Percentiles rank a stretch among this genome's conserved stretches.
Conservation (phyloP, 2,329 filamentous ascomycete genomes). For the Trichoderma hamatum region DNA sequence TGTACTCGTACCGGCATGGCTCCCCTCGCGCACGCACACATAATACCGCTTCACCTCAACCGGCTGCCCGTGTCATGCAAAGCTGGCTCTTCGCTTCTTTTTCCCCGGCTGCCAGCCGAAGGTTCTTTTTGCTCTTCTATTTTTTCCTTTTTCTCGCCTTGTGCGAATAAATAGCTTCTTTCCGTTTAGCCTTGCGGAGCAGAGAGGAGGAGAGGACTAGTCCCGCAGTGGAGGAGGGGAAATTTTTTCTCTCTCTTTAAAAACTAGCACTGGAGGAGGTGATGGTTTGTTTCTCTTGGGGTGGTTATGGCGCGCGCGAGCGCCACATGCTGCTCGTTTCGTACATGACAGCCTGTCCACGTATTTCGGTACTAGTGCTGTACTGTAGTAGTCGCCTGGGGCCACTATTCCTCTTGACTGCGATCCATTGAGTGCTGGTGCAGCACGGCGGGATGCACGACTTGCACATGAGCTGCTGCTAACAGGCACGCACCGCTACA, state of each 20-base stretch:
- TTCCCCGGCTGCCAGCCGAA: neutral
- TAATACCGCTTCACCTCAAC: neutral
- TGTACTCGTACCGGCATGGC: no score
- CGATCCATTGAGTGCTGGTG: no score
- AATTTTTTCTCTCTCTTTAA: neutral
- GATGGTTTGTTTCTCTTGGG: neutral
- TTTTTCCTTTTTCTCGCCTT: neutral
- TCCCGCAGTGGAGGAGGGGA: slow-evolving; percentile 15
- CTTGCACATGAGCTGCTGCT: neutral
- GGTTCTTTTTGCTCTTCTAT: neutral
- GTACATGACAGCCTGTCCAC: neutral
- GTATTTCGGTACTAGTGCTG: neutral
- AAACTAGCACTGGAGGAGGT: neutral
- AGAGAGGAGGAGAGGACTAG: neutral
- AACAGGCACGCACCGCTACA: neutral
- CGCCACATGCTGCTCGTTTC: slow-evolving; percentile 6
- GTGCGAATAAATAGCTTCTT: slow-evolving; percentile 8
- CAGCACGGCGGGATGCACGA: neutral
- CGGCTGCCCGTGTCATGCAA: neutral
- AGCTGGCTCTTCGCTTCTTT: neutral
- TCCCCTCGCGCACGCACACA: neutral
- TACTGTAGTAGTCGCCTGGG: no score
- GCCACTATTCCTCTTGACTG: neutral
- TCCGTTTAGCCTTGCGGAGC: slow-evolving; percentile 15
- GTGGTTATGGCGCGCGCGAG: slow-evolving; percentile 12